Base-by-base conservation (phyloP, 2,329 filamentous ascomycete genomes). In the Penicillium rolfsii region DNA sequence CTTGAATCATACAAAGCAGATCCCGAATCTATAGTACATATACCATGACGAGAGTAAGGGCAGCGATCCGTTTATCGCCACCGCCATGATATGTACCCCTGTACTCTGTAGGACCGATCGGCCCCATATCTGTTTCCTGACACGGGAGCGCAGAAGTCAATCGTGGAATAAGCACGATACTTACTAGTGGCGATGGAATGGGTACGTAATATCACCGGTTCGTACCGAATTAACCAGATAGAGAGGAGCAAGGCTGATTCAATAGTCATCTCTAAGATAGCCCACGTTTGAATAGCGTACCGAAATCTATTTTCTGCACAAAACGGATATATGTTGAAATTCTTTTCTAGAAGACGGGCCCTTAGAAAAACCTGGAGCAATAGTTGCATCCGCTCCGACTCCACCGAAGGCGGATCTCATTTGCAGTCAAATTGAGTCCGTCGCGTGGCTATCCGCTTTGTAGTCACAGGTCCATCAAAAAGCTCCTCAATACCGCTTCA, bases 371-470 rank as follows among this genome's bases (percentile, higher is more conserved):
- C 49, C 60, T 61, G 58, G 62, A 68, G 65, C 58, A 60, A 65
- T 62, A 63, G 56, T 61, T 38, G 43, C 62, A 60, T 67, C 66
- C 66, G 68, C 61, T 24, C 8, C 9, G 52, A 50, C 55, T 48
- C 67, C 65, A 65, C 65, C 26, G 35, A 11, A 16, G 40, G 62
- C 57, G 65, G 64, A 69, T 68, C 67, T 64, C 59, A 66, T 64
- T 62, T 60, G 50, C 41, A 53, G 28, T 49, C 56, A 53, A 43
- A 60, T 64, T 59, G 45, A 58, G 45, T 43, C 59, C 50, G 55
- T 61, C 60, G 57, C 43, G 58, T 63, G 57, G 60, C 57, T 64
- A 22, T 22, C 19, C 19, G 19, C 19, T 22, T 22, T 24, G 38
- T 43, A 45, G 56, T 26, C n/a, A 24, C 19, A 45, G 33, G 12